Evolutionary conservation across 1,284 basidiomycete species (phyloP), one percentile per base, ranked within the genome.

Genomic region (Apiotrichum gamsii): DNA sequence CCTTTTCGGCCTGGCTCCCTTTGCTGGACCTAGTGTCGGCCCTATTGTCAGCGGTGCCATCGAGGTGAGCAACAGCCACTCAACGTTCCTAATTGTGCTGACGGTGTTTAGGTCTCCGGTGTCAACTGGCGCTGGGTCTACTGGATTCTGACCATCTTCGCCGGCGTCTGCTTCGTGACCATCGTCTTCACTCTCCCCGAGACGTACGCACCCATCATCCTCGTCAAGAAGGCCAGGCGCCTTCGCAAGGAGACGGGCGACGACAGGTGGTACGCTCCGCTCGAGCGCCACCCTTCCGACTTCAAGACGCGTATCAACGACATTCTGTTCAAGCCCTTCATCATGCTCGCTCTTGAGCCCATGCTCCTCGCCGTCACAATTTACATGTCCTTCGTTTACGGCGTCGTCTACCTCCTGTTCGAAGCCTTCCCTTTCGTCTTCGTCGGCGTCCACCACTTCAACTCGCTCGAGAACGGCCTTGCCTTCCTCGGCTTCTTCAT

Each of bases 131-230:
- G 74, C 34, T 77, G 75, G 75, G 67, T 77, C 11, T 90, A 82
- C 72, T 89, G 84, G 84, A 75, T 86, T 33, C 67, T 85, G 32
- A 76, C 83, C 11, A 76, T 81, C 28, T 88, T 89, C 59, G 73
- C 69, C 10, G 72, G 65, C 14, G 51, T 64, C 13, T 69, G 65
- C 50, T 49, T 60, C 25, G 36, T 54, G 20, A 14, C 64, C 50
- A 78, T 85, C 51, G 40, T 86, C 31, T 76, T 90, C 46, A 80
- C 82, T 3, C 68, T 91, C 0, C 85, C 85, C 1, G 88, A 91
- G 72, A 89, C 88, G 45, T 84, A 76, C 49, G 68, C 72, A 1
- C 76, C 76, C 2, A 64, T 63, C 36, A 66, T 90, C 10, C 75
- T 87, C 5, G 66, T 66, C 28, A 57, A 59, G 3, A 79, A 79